Evolutionary conservation across 2,329 filamentous ascomycete genomes (phyloP).

Genomic region (Ascosphaera aggregata): DNA sequence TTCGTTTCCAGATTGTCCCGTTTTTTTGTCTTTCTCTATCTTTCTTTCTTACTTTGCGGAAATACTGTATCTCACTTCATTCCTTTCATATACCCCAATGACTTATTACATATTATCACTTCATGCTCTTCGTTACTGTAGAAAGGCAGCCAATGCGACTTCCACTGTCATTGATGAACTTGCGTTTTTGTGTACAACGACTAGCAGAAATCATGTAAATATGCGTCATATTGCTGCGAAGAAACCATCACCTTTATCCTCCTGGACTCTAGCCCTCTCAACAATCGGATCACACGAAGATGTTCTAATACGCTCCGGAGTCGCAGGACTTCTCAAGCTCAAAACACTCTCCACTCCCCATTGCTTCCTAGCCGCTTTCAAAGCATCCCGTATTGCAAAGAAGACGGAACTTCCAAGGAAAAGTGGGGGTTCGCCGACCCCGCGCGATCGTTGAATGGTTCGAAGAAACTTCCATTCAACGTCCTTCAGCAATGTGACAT

Average conservation of each 20-base stretch:
- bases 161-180: too few species aligned
- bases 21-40: too few species aligned
- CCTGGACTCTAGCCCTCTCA: constrained; percentile 26
- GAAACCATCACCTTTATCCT: constrained; percentile 28
- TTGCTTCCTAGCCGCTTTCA: constrained; percentile 26
- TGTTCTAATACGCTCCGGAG: constrained; percentile 25
- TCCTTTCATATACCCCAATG: too few species aligned
- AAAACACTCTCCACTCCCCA: constrained; percentile 23
- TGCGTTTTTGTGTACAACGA: too few species aligned
- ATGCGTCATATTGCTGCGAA: constrained; percentile 23
- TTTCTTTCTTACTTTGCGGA: too few species aligned
- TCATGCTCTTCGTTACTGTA: too few species aligned
- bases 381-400: constrained; percentile 29
- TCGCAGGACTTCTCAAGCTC: constrained; percentile 25
- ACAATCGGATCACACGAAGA: constrained; percentile 23
- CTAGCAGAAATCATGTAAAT: too few species aligned
- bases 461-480: constrained; percentile 29
- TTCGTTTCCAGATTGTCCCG: too few species aligned
- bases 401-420: constrained; percentile 30
- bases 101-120: too few species aligned
- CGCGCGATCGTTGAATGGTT: constrained; percentile 30
- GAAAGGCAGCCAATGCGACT: too few species aligned
- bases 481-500: constrained; percentile 37
- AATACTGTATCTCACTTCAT: too few species aligned
- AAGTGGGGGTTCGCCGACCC: constrained; percentile 38